Evolutionary conservation across 2,329 filamentous ascomycete species (phyloP).

Genomic region (Aspergillus brasiliensis): DNA sequence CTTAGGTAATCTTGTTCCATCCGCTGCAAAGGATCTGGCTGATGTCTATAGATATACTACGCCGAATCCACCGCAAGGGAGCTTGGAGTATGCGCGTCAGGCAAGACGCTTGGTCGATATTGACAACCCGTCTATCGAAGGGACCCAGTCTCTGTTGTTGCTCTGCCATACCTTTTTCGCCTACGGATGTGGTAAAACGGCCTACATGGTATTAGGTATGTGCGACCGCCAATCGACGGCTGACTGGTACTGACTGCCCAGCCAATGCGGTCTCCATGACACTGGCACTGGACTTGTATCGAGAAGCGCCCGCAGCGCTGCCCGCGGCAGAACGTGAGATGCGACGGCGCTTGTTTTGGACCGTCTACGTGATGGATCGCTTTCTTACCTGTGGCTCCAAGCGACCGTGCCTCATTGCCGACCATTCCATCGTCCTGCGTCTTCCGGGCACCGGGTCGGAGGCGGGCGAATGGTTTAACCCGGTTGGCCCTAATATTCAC

Average conservation of each 20-base stretch:
- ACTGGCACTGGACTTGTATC: slow-evolving; percentile 76
- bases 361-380: slow-evolving; percentile 83
- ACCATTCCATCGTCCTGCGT: slow-evolving; percentile 73
- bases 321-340: slow-evolving; percentile 72
- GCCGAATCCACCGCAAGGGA: slow-evolving; percentile 67
- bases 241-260: slow-evolving; percentile 35
- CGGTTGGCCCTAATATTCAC: slow-evolving; percentile 74
- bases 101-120: slow-evolving; percentile 72
- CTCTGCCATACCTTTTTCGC: slow-evolving; percentile 76
- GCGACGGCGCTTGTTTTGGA: slow-evolving; percentile 81
- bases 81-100: slow-evolving; percentile 72
- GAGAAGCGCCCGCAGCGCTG: slow-evolving; percentile 68
- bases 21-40: slow-evolving; percentile 14
- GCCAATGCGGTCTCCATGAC: slow-evolving; percentile 80
- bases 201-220: slow-evolving; percentile 80
- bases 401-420: slow-evolving; percentile 75
- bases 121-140: slow-evolving; percentile 79
- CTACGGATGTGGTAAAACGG: slow-evolving; percentile 77
- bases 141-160: slow-evolving; percentile 73
- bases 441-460: slow-evolving; percentile 68
- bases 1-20: slow-evolving; percentile 24
- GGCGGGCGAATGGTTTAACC: slow-evolving; percentile 78
- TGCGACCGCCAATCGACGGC: not conserved
- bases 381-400: slow-evolving; percentile 81
- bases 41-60: slow-evolving; percentile 66